Evolutionary conservation across 495 filamentous ascomycete species (phyloP).

Genomic region (Penicillium bialowiezense): DNA sequence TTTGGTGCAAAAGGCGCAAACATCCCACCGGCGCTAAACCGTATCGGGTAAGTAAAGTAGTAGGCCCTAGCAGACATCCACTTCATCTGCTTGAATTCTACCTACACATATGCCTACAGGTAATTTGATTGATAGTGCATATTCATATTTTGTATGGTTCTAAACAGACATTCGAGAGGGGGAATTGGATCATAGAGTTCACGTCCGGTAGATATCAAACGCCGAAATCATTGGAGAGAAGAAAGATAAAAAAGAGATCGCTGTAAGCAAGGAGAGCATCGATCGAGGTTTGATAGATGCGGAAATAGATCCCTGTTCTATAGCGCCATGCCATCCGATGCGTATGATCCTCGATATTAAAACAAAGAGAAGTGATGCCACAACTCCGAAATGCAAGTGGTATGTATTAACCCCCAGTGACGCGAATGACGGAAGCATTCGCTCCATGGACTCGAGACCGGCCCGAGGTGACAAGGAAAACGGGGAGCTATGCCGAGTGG

Average conservation of each 20-base stretch:
- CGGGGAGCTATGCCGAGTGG: not conserved
- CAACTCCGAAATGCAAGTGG: conserved; percentile 5
- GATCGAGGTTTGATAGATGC: conserved; percentile 14
- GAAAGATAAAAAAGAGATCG: conserved; percentile 10
- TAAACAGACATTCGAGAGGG: conserved; percentile 8
- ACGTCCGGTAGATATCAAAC: conserved; percentile 20
- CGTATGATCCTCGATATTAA: conserved; percentile 10
- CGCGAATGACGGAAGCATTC: not conserved
- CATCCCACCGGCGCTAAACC: not conserved
- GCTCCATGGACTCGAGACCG: conserved; percentile 20
- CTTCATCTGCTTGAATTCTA: too few relatives aligned
- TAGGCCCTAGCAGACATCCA: too few relatives aligned
- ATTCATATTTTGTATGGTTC: not conserved
- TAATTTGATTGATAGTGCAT: not conserved
- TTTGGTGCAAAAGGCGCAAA: conserved; percentile 5
- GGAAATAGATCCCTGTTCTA: conserved; percentile 18
- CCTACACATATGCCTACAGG: too few relatives aligned
- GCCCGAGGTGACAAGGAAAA: conserved; percentile 15
- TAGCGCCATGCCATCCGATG: conserved; percentile 15
- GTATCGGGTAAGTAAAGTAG: not conserved
- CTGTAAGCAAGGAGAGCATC: conserved; percentile 24
- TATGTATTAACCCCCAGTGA: conserved; percentile 8
- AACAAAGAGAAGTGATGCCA: not conserved
- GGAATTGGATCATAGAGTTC: conserved; percentile 15
- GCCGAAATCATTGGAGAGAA: conserved; percentile 18